Evolutionary conservation across 805 yeast genomes (phyloP).

Genomic region (Pichia manshurica): DNA sequence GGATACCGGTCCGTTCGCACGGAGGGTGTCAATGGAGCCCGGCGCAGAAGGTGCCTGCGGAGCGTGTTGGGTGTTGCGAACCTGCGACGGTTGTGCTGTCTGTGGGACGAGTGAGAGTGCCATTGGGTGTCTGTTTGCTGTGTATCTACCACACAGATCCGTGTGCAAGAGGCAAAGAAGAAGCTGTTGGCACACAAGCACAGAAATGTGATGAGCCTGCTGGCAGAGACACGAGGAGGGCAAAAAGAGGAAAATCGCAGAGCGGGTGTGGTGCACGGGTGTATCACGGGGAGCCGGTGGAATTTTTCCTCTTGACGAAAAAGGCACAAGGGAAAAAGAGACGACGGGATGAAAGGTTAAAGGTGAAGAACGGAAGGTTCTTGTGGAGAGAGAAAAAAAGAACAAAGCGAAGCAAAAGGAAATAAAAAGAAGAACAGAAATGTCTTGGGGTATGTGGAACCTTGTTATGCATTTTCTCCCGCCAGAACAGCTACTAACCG

Average conservation of each 20-base stretch:
- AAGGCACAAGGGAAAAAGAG: no score
- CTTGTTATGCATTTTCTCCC: no score
- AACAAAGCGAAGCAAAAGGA: background rate
- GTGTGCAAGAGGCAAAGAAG: no score
- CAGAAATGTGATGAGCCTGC: no score
- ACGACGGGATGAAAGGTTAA: no score
- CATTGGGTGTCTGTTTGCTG: conserved; percentile 25
- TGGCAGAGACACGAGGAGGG: no score
- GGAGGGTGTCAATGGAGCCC: conserved; percentile 62
- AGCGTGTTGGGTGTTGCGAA: conserved; percentile 48
- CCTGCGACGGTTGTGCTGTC: conserved; percentile 37
- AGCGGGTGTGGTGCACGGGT: no score
- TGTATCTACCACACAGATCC: background rate
- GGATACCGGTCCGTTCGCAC: conserved; percentile 58
- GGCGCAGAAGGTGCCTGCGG: conserved; percentile 62
- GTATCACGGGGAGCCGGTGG: no score
- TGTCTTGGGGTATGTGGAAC: conserved; percentile 16
- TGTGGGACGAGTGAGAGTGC: conserved; percentile 48
- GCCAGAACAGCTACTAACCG: background rate
- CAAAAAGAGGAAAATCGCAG: no score
- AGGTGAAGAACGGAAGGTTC: background rate
- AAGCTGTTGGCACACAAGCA: no score
- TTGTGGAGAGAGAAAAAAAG: background rate
- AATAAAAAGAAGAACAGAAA: background rate
- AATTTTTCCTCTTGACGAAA: no score